Evolutionary conservation across 805 yeast species (phyloP).

Genomic region (Sungouiozyma intestinalis): DNA sequence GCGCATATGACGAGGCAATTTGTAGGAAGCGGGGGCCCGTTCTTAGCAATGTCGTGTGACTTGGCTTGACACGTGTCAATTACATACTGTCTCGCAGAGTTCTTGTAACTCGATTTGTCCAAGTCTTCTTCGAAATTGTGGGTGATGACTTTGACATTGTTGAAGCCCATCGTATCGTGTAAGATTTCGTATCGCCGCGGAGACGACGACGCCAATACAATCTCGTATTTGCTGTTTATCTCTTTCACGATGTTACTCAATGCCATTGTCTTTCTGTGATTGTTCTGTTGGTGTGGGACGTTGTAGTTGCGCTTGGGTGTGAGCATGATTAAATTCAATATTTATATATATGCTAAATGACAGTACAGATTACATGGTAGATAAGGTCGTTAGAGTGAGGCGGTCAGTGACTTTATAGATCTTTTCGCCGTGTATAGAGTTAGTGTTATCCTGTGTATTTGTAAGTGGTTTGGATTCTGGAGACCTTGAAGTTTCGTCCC

Average conservation of each 20-base stretch:
- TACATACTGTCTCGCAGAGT: slow-evolving; percentile 41
- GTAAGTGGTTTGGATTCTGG: slow-evolving; percentile 1
- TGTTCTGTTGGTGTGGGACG: neutral
- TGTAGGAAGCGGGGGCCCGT: slow-evolving; percentile 9
- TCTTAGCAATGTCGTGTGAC: slow-evolving; percentile 46
- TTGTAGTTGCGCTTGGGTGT: neutral
- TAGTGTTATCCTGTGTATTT: slow-evolving; percentile 5
- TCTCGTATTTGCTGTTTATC: slow-evolving; percentile 10
- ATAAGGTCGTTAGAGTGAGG: slow-evolving; percentile 16
- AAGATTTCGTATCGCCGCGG: slow-evolving; percentile 74
- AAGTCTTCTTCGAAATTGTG: slow-evolving; percentile 75
- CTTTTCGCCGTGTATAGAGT: slow-evolving; percentile 13
- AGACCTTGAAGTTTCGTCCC: neutral
- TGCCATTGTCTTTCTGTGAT: neutral
- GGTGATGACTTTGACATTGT: slow-evolving; percentile 36
- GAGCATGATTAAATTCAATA: neutral
- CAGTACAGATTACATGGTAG: slow-evolving; percentile 21
- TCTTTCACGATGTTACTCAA: neutral
- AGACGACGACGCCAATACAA: slow-evolving; percentile 76
- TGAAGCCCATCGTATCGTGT: slow-evolving; percentile 40
- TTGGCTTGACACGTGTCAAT: slow-evolving; percentile 58
- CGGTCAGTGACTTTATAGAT: slow-evolving; percentile 24
- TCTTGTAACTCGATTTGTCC: slow-evolving; percentile 33
- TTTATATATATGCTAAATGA: neutral
- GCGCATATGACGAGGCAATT: slow-evolving; percentile 43